Evolutionary conservation across 2,329 filamentous ascomycete genomes (phyloP), one percentile per base, ranked within the genome.

Genomic region (Sporothrix pallida): DNA sequence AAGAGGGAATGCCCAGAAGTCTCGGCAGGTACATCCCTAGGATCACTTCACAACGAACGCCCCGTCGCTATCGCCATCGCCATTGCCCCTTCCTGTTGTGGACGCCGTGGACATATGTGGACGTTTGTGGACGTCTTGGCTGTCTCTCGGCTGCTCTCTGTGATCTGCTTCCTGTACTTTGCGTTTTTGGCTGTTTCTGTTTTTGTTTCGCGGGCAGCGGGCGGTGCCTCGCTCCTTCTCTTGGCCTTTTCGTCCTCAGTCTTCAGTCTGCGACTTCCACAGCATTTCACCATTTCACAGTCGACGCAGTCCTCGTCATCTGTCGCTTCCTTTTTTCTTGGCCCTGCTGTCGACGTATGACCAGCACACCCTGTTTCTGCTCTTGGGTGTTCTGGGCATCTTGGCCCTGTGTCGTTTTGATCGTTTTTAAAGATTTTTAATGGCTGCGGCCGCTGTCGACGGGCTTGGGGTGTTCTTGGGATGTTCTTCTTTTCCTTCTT

Each of bases 21-120:
- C 70, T 71, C 70, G 70, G 70, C 70, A 71, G 70, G 70, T 58
- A 71, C 70, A 69, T 54, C 48, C 23, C 65, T 42, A 37, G 31
- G 31, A 37, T 37, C 31, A 6, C 31, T 44, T 63, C 23, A 31
- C 50, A 37, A 52, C 46, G 65, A 12, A 17, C 23, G 23, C 13
- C 65, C 44, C 10, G 9, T 71, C 26, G 23, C 37, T 20, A 67
- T 52, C 48, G 12, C 52, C 23, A 44, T 65, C 31, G 48, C 42
- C 50, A 56, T 46, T 20, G 50, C 48, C 60, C 37, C 71, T 56
- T 67, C 13, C 50, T 58, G 71, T 50, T 58, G 60, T 56, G 62
- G n/a, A 46, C 48, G 68, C 44, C 52, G 23, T 56, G 48, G 50
- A 12, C 26, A 12, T 63, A 17, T 37, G 31, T 37, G 31, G 50